phyloP scores from a whole-genome alignment of 352 stramenopile species.

The Phytophthora fragariaefolia region DNA sequence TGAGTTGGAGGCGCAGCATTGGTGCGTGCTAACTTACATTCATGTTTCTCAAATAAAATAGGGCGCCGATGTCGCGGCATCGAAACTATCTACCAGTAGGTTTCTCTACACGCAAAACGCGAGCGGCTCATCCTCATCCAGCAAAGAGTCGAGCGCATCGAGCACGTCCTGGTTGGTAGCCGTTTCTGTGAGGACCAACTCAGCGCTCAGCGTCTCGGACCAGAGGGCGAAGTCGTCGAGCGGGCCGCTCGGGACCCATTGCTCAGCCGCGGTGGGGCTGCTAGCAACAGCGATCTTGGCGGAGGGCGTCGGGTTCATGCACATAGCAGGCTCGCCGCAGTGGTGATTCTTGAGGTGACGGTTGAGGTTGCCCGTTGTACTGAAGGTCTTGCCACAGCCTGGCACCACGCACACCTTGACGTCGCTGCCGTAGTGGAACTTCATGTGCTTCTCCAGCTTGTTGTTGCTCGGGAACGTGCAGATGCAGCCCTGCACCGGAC shows the following conservation, averaged over 20 bases:
- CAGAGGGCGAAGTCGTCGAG: slow-evolving; percentile 29
- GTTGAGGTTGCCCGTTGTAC: slow-evolving; percentile 51
- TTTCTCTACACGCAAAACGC: slow-evolving; percentile 15
- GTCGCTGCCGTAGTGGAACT: slow-evolving; percentile 31
- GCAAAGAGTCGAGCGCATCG: slow-evolving; percentile 44
- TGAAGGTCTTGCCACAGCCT: slow-evolving; percentile 55
- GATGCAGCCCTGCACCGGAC: slow-evolving; percentile 31
- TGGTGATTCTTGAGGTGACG: slow-evolving; percentile 51
- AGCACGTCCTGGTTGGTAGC: slow-evolving; percentile 42
- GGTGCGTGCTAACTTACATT: slow-evolving; percentile 29
- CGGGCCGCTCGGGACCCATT: slow-evolving; percentile 18
- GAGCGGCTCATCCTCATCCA: slow-evolving; percentile 40
- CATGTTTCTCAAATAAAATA: slow-evolving; percentile 37
- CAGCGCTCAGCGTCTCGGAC: slow-evolving; percentile 22
- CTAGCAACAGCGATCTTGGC: slow-evolving; percentile 14
- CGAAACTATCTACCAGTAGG: slow-evolving; percentile 1
- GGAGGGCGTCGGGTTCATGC: slow-evolving; percentile 16
- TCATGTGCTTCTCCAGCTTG: slow-evolving; percentile 44
- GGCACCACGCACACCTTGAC: slow-evolving; percentile 42
- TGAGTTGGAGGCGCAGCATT: neutral
- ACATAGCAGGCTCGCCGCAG: slow-evolving; percentile 6
- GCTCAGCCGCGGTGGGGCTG: slow-evolving; percentile 34
- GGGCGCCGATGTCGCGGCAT: slow-evolving; percentile 2
- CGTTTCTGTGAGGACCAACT: slow-evolving; percentile 21
- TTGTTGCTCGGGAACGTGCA: slow-evolving; percentile 37